phyloP scores from a whole-genome alignment of 106 monocot species.

The Dioscorea zingiberensis region DNA sequence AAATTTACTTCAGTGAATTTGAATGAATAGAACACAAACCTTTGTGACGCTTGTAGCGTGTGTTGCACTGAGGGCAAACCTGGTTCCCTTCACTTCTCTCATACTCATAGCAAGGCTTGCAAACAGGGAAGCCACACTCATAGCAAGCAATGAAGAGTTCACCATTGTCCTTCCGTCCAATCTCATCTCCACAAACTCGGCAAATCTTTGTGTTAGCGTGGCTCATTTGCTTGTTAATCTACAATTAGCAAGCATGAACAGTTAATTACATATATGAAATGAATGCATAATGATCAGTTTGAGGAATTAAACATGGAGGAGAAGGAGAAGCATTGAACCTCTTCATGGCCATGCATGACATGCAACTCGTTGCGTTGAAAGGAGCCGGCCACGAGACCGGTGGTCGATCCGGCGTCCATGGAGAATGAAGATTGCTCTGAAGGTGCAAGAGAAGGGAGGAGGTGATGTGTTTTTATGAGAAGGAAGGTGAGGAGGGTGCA shows the following conservation, averaged over 20 bases:
- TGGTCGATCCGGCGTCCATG: slow-evolving; percentile 41
- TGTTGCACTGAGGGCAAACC: slow-evolving; percentile 55
- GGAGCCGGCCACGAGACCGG: slow-evolving; percentile 49
- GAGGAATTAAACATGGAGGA: neutral
- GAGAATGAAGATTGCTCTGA: neutral
- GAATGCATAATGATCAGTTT: neutral
- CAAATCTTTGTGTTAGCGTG: slow-evolving; percentile 27
- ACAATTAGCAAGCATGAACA: neutral
- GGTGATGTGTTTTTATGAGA: slow-evolving; percentile 19
- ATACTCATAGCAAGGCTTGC: slow-evolving; percentile 61
- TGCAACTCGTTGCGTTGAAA: slow-evolving; percentile 44
- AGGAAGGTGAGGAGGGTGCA: slow-evolving; percentile 21
- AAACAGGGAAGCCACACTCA: slow-evolving; percentile 67
- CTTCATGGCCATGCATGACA: slow-evolving; percentile 40
- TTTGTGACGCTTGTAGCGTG: slow-evolving; percentile 67
- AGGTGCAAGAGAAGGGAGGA: slow-evolving; percentile 7
- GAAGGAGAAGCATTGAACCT: slow-evolving; percentile 19
- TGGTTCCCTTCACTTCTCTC: slow-evolving; percentile 58
- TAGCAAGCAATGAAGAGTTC: slow-evolving; percentile 55
- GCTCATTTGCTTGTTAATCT: slow-evolving; percentile 5
- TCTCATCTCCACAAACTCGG: slow-evolving; percentile 51
- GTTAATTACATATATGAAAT: neutral
- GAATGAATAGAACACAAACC: slow-evolving; percentile 14
- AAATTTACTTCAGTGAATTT: no score
- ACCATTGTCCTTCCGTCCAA: slow-evolving; percentile 42